Conservation (phyloP, 177 flowering plant genomes). For the Vitis hybrid region DNA sequence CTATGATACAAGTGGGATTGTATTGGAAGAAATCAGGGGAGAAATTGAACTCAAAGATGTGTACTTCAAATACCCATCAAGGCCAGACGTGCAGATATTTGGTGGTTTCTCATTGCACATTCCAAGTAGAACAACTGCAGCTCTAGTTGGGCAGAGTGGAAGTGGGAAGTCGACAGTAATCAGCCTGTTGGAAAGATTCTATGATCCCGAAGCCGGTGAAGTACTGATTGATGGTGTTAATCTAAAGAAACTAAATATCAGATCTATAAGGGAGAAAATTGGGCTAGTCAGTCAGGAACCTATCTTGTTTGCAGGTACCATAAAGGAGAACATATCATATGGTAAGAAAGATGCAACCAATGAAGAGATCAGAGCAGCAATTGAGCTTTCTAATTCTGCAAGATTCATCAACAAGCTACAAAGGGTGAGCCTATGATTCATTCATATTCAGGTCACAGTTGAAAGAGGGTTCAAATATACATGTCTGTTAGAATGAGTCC, state of each 20-base stretch:
- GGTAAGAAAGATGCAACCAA: slow-evolving; percentile 40
- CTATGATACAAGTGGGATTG: slow-evolving; percentile 40
- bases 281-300: slow-evolving; percentile 53
- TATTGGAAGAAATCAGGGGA: slow-evolving; percentile 52
- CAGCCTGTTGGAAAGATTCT: no score
- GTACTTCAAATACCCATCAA: slow-evolving; percentile 57
- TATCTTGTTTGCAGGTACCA: slow-evolving; percentile 34
- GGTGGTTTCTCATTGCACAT: slow-evolving; percentile 32
- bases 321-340: slow-evolving; percentile 37
- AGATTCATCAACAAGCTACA: slow-evolving; percentile 40
- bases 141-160: no score
- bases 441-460: no score
- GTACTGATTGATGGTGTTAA: slow-evolving; percentile 15
- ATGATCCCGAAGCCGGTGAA: no score
- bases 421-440: slow-evolving; percentile 4
- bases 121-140: slow-evolving; percentile 32
- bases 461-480: no score
- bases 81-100: slow-evolving; percentile 44
- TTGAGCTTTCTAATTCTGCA: slow-evolving; percentile 47
- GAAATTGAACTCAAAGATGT: slow-evolving; percentile 66
- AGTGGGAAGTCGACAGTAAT: no score
- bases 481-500: no score
- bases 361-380: slow-evolving; percentile 34
- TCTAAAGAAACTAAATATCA: slow-evolving; percentile 30
- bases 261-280: slow-evolving; percentile 39